These are phyloP conservation scores for Asterophora parasitica DNA, from an alignment of 768 basidiomycete genomes.

Conservation along the genomic window DNA sequence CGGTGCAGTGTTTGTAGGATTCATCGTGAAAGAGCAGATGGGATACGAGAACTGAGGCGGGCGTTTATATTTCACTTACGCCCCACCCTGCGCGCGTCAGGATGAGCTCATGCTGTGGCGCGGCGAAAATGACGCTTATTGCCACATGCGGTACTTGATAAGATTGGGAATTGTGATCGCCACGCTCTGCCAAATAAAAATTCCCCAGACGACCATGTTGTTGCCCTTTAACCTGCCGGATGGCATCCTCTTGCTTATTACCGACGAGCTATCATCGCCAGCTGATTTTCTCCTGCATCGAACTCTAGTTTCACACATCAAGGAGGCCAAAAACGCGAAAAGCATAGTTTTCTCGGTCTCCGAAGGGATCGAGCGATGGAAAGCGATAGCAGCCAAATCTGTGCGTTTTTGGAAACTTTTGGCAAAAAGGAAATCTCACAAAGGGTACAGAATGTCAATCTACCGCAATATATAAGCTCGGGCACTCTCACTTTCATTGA, in stretches of 20 bases:
- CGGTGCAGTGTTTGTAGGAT: not conserved
- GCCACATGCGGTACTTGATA: no score
- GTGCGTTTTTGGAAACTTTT: conserved; percentile 34
- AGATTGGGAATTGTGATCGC: no score
- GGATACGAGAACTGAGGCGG: not conserved
- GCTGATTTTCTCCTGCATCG: conserved; percentile 70
- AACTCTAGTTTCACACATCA: conserved; percentile 47
- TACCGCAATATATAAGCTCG: conserved; percentile 31
- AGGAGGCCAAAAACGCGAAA: conserved; percentile 29
- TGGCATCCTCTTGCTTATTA: conserved; percentile 53
- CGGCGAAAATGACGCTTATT: no score
- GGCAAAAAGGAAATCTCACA: not conserved
- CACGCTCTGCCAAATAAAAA: not conserved
- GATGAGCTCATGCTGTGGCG: no score
- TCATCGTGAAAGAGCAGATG: not conserved
- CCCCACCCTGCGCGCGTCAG: no score
- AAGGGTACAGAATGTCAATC: conserved; percentile 31
- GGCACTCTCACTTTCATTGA: conserved; percentile 53
- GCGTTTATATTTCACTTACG: not conserved
- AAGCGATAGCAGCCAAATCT: conserved; percentile 55
- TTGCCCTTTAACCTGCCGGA: conserved; percentile 51
- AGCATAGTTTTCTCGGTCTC: conserved; percentile 56
- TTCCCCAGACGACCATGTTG: conserved; percentile 30
- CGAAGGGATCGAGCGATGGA: conserved; percentile 56
- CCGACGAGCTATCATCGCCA: conserved; percentile 66